Evolutionary conservation across 2,329 filamentous ascomycete species (phyloP).

Genomic region (Phaeoacremonium minimum): DNA sequence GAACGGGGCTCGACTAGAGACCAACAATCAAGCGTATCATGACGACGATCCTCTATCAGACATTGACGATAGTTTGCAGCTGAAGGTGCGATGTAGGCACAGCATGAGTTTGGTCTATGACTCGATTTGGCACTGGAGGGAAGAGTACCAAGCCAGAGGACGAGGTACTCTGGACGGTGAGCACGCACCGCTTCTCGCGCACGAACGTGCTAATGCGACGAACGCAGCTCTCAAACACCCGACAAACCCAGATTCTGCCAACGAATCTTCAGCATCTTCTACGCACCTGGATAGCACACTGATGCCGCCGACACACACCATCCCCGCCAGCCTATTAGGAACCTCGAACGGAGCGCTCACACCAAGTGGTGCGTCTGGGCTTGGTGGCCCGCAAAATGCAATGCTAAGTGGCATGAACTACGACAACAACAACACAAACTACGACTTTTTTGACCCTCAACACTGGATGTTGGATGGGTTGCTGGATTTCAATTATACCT

Average conservation of each 20-base stretch:
- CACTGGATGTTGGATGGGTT: conserved; percentile 91
- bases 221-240: conserved; percentile 72
- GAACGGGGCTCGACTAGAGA: conserved; percentile 61
- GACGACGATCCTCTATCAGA: conserved; percentile 44
- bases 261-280: conserved; percentile 67
- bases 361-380: conserved; percentile 39
- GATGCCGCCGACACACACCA: conserved; percentile 40
- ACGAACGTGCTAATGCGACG: conserved; percentile 9
- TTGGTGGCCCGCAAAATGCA: conserved; percentile 38
- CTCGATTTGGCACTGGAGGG: conserved; percentile 81
- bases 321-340: conserved; percentile 44
- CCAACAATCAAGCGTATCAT: conserved; percentile 39
- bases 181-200: conserved; percentile 19
- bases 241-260: conserved; percentile 76
- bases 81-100: conserved; percentile 79
- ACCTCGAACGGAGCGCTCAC: conserved; percentile 48
- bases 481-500: conserved; percentile 69
- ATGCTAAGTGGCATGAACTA: conserved; percentile 52
- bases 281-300: conserved; percentile 60
- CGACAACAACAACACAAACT: conserved; percentile 64
- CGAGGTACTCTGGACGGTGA: conserved; percentile 68
- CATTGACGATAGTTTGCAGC: conserved; percentile 68
- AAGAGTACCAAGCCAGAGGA: conserved; percentile 70
- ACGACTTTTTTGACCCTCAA: conserved; percentile 87
- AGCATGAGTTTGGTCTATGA: conserved; percentile 85